A percentile compares a stretch with the other conserved stretches of the same genome.
Conservation (phyloP, 2,329 filamentous ascomycete genomes). For the Biscogniauxia mediterranea region DNA sequence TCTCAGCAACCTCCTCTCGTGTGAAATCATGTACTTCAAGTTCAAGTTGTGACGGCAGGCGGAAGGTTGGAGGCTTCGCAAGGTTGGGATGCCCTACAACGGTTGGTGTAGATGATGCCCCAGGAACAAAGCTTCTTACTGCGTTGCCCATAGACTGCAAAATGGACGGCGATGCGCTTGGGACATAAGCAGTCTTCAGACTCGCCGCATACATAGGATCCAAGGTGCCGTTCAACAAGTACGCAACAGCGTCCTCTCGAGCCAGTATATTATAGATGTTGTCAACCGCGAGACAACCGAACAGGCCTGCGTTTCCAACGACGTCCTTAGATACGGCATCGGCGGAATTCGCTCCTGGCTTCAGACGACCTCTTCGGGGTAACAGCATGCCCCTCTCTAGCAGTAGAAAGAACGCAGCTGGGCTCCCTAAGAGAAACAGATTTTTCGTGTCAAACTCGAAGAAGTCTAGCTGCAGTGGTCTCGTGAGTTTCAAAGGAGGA, state of each 20-base stretch:
- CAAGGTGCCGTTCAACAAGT: conserved; percentile 86
- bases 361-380: conserved; percentile 72
- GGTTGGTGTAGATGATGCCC: conserved; percentile 36
- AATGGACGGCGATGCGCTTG: conserved; percentile 65
- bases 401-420: conserved; percentile 87
- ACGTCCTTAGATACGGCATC: conserved; percentile 59
- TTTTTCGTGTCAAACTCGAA: conserved; percentile 94
- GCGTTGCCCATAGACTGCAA: conserved; percentile 63
- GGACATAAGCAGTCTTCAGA: conserved; percentile 76
- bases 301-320: conserved; percentile 74
- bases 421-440: conserved; percentile 86
- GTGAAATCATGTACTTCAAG: conserved; percentile 95
- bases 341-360: conserved; percentile 68
- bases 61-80: conserved; percentile 40
- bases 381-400: conserved; percentile 71
- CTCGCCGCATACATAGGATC: conserved; percentile 76
- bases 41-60: conserved; percentile 70
- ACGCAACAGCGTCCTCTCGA: conserved; percentile 75
- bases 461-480: conserved; percentile 48
- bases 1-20: conserved; percentile 87
- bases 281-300: conserved; percentile 89
- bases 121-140: conserved; percentile 61
- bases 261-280: conserved; percentile 93
- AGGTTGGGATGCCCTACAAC: conserved; percentile 27
- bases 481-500: conserved; percentile 47